phyloP scores from a whole-genome alignment of 225 moss, liverwort and hornwort species.

The Asterella californica region DNA sequence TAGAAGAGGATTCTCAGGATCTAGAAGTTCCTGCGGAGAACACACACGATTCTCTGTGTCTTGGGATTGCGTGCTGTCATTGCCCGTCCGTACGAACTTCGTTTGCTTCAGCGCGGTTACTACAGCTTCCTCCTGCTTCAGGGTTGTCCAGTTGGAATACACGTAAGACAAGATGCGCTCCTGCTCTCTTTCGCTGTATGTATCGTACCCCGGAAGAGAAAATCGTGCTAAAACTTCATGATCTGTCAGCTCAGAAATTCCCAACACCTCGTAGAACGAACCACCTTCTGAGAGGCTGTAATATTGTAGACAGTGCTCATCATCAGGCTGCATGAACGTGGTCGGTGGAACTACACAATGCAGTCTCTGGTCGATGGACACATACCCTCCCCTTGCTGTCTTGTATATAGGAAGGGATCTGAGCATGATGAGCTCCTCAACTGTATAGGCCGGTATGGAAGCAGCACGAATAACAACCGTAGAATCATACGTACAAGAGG shows the following conservation, averaged over 20 bases:
- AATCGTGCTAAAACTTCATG: constrained; percentile 81
- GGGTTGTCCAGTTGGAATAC: constrained; percentile 60
- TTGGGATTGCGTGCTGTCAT: constrained; percentile 24
- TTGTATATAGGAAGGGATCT: constrained; percentile 72
- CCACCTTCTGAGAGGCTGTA: constrained; percentile 54
- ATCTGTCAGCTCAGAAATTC: constrained; percentile 67
- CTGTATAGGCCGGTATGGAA: constrained; percentile 42
- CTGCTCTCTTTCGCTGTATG: constrained; percentile 55
- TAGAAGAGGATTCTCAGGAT: constrained; percentile 67
- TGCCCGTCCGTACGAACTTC: constrained; percentile 61
- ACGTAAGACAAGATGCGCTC: constrained; percentile 59
- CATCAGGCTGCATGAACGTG: constrained; percentile 70
- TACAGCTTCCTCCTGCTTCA: constrained; percentile 55
- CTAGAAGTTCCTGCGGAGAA: constrained; percentile 70
- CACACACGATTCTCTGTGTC: constrained; percentile 34
- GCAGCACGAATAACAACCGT: constrained; percentile 23
- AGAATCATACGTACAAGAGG: constrained; percentile 41
- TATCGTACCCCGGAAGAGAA: constrained; percentile 63
- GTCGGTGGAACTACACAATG: constrained; percentile 74
- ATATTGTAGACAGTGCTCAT: constrained; percentile 69
- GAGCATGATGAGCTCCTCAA: constrained; percentile 58
- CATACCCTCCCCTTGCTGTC: constrained; percentile 60
- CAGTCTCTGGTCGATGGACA: constrained; percentile 52
- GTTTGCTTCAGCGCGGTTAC: constrained; percentile 59
- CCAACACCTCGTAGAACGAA: constrained; percentile 55